Base-by-base conservation (phyloP, 2,329 filamentous ascomycete genomes). In the Xylariaceae sp. region DNA sequence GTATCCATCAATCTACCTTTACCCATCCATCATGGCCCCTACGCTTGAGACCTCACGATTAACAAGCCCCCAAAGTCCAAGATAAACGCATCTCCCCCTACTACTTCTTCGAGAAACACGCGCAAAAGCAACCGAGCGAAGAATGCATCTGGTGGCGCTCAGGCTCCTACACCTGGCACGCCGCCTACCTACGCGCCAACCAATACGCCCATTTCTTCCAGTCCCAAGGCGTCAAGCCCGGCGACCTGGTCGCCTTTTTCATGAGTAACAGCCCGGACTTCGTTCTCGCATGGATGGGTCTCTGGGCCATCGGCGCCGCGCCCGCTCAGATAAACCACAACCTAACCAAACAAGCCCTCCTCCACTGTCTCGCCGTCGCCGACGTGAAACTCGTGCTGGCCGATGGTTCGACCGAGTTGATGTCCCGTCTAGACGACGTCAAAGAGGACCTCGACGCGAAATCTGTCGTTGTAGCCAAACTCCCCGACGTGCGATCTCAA, bases 321-420 rank as follows among this genome's bases (percentile, higher is more conserved):
- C 86, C 86, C 0, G 85, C 86, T 0, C 78, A 87, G 69, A 85
- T 89, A 67, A 89, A 89, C 67, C 82, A 85, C 66, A 85, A 89
- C 64, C 72, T 89, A 6, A 74, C 78, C 6, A 82, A 80, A 0
- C 78, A 84, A 59, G 80, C 84, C 1, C 68, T 89, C 59, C 63
- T 87, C 45, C 85, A 89, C 68, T 88, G 84, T 51, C 66, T 89
- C 37, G 76, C 74, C 56, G 76, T 86, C 50, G 80, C 79, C 47
- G 76, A 75, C 3, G 75, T 81, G 2, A 76, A 72, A 42, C 56
- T 87, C 39, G 65, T 88, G 3, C 65, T 88, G 1, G 79, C 85
- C 6, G 85, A 86, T 54, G 75, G 79, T 1, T 76, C 82, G 29
- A 66, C 70, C 0, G 78, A 73, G 2, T 79, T 84, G 41, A 69